Conservation (phyloP, 257 asterid genomes). For the Plectranthus barbatus region DNA sequence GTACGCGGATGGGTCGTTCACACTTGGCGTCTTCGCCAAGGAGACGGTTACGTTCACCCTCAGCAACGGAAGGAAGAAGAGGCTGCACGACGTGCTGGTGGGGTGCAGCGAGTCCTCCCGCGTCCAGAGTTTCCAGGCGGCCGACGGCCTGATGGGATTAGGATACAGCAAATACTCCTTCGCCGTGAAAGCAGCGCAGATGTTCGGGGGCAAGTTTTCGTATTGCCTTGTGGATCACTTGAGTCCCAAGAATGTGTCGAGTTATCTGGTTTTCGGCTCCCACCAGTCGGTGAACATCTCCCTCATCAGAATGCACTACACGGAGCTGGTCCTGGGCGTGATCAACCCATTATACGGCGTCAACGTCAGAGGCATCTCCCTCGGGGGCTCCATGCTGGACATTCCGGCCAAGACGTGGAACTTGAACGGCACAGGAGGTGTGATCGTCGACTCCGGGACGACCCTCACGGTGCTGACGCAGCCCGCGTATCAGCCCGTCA, state of each 20-base stretch:
- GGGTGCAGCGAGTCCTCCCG: constrained; percentile 39
- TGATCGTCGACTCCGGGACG: constrained; percentile 45
- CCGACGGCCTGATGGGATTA: constrained; percentile 50
- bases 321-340: constrained; percentile 37
- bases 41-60: constrained; percentile 36
- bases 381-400: constrained; percentile 27
- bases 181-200: constrained; percentile 25
- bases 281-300: not conserved
- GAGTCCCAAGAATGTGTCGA: constrained; percentile 35
- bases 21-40: constrained; percentile 39
- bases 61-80: constrained; percentile 19
- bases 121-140: constrained; percentile 24
- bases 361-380: constrained; percentile 40
- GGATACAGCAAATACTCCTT: constrained; percentile 50
- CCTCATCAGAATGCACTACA: constrained; percentile 28
- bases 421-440: constrained; percentile 43
- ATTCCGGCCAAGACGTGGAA: constrained; percentile 43
- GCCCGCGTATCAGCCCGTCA: constrained; percentile 42
- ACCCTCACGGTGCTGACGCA: constrained; percentile 34
- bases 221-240: constrained; percentile 60
- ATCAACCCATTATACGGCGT: constrained; percentile 39
- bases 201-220: constrained; percentile 51
- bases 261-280: constrained; percentile 42
- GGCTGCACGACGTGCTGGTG: constrained; percentile 28
- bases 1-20: constrained; percentile 45